Evolutionary conservation across 2,329 filamentous ascomycete species (phyloP).

Genomic region (Fusarium musae): DNA sequence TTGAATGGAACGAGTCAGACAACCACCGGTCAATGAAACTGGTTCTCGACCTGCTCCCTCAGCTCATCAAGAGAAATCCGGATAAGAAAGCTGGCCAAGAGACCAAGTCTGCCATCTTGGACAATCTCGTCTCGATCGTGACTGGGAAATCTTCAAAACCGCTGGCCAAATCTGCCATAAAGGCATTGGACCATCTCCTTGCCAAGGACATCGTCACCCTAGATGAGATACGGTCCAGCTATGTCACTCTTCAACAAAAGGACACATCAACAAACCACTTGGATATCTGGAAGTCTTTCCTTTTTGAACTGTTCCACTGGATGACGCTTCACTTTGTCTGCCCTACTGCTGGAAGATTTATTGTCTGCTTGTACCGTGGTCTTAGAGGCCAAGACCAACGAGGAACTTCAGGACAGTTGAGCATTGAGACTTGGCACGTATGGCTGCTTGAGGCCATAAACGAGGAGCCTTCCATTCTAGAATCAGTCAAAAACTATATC

Average conservation of each 20-base stretch:
- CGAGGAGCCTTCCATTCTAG: conserved; percentile 63
- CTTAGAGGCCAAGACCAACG: conserved; percentile 50
- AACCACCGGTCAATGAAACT: conserved; percentile 72
- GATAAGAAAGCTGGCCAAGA: conserved; percentile 49
- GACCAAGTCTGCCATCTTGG: conserved; percentile 59
- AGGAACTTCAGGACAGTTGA: conserved; percentile 43
- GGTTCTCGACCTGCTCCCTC: conserved; percentile 67
- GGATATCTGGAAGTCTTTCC: conserved; percentile 62
- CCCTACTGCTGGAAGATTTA: conserved; percentile 69
- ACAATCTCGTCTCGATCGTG: conserved; percentile 68
- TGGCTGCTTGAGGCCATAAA: conserved; percentile 66
- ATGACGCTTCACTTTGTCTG: conserved; percentile 68
- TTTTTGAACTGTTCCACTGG: conserved; percentile 63
- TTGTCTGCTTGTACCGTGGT: conserved; percentile 66
- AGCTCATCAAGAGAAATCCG: conserved; percentile 63
- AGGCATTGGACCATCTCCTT: conserved; percentile 73
- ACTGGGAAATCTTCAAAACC: conserved; percentile 69
- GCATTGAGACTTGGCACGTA: conserved; percentile 61
- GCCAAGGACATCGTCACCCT: conserved; percentile 67
- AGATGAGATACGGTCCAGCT: conserved; percentile 57
- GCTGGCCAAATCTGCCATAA: conserved; percentile 76
- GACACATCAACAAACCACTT: conserved; percentile 13
- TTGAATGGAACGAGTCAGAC: conserved; percentile 75
- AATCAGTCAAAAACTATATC: conserved; percentile 72
- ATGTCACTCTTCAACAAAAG: conserved; percentile 52